Percentiles rank a stretch among this genome's conserved stretches.
Evolutionary conservation across 345 rosid genomes (phyloP).

Genomic region (Litchi chinensis): DNA sequence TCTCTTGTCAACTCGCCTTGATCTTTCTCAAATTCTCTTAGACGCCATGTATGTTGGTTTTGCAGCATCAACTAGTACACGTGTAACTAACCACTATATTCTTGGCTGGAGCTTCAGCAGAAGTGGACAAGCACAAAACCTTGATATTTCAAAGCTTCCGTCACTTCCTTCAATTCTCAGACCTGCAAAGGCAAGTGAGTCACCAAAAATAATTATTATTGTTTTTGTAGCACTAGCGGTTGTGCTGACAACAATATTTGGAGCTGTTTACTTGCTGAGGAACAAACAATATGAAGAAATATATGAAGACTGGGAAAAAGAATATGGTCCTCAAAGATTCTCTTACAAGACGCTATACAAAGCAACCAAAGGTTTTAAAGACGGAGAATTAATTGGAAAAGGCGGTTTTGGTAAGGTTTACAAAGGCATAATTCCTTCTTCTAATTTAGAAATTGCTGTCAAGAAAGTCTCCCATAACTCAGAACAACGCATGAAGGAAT

Average conservation of each 20-base stretch:
- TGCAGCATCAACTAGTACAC: conserved; percentile 47
- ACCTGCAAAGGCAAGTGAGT: conserved; percentile 9
- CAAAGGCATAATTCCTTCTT: conserved; percentile 38
- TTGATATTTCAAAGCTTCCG: conserved; percentile 55
- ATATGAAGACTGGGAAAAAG: conserved; percentile 69
- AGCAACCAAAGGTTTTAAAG: conserved; percentile 66
- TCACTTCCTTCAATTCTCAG: conserved; percentile 33
- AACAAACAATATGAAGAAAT: conserved; percentile 56
- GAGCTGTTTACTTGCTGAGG: conserved; percentile 28
- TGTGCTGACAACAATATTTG: conserved; percentile 20
- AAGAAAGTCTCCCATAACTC: conserved; percentile 45
- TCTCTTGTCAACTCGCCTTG: conserved; percentile 43
- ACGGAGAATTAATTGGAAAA: conserved; percentile 44
- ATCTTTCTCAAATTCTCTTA: conserved; percentile 43
- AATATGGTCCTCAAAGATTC: conserved; percentile 60
- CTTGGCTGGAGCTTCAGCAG: conserved; percentile 66
- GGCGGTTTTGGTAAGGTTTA: conserved; percentile 60
- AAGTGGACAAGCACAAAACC: conserved; percentile 43
- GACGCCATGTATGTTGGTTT: conserved; percentile 53
- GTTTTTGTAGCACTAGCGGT: conserved; percentile 17
- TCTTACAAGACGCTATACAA: conserved; percentile 50
- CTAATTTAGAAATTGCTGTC: conserved; percentile 39
- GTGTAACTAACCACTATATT: conserved; percentile 39
- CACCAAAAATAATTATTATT: conserved; percentile 15
- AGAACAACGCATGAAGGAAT: conserved; percentile 47